phyloP scores from a whole-genome alignment of 176 grass and related monocot species.

The Raddia guianensis region DNA sequence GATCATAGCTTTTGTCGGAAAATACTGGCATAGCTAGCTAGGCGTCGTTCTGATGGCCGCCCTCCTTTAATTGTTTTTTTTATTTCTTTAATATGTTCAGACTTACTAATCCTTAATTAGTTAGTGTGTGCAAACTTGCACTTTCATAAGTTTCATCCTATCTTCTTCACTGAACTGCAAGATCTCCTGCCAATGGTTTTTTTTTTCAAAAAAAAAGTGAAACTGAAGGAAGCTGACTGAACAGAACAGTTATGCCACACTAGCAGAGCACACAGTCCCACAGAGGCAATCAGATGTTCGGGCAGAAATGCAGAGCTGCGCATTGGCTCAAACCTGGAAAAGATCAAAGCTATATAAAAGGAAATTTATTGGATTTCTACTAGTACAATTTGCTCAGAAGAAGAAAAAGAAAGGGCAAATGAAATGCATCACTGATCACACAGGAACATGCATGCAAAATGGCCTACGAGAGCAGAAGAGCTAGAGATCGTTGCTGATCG shows the following conservation, averaged over 20 bases:
- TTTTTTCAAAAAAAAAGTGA: not conserved
- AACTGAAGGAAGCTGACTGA: not conserved
- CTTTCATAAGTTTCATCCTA: too few relatives aligned
- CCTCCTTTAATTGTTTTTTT: too few relatives aligned
- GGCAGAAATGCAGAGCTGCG: not conserved
- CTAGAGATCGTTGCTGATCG: not conserved
- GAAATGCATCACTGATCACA: not conserved
- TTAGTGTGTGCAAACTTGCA: too few relatives aligned
- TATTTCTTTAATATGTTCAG: too few relatives aligned
- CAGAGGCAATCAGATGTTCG: not conserved
- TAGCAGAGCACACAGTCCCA: not conserved
- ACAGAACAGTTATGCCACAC: not conserved
- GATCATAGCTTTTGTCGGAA: too few relatives aligned
- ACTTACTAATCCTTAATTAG: too few relatives aligned
- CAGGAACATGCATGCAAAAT: not conserved
- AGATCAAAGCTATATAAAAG: not conserved
- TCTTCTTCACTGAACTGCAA: too few relatives aligned
- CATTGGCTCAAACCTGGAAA: not conserved
- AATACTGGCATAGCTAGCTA: too few relatives aligned
- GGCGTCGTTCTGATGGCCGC: too few relatives aligned
- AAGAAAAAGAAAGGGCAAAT: not conserved
- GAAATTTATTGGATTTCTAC: conserved; percentile 30
- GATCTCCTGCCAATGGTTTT: too few relatives aligned
- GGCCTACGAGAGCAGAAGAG: conserved; percentile 17
- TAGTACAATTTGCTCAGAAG: conserved; percentile 22